Evolutionary conservation across 2,329 filamentous ascomycete genomes (phyloP).

Genomic region (Claviceps sorghi): DNA sequence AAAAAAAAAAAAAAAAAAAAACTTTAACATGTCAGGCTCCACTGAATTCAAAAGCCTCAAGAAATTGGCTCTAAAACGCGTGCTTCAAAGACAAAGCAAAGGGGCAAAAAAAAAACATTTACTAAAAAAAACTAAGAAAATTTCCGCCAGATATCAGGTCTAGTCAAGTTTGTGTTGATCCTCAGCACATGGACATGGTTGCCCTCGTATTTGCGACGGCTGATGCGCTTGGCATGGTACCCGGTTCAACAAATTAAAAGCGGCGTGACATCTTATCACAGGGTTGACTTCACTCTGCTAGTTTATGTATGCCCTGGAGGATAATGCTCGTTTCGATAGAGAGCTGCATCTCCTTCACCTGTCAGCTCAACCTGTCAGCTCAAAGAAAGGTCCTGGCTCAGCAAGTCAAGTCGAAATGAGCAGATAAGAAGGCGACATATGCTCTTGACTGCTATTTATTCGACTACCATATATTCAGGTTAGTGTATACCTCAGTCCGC

Average conservation of each 20-base stretch:
- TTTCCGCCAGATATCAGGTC: background rate
- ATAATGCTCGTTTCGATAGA: background rate
- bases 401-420: background rate
- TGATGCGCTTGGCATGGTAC: background rate
- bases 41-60: background rate
- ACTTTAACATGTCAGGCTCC: background rate
- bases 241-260: background rate
- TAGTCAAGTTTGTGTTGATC: background rate
- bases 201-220: background rate
- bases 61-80: background rate
- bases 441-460: background rate
- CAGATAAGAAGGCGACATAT: background rate
- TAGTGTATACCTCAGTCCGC: background rate
- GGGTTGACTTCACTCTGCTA: background rate
- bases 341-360: background rate
- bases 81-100: background rate
- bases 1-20: too few relatives aligned
- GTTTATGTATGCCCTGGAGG: background rate
- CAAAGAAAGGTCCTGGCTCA: background rate
- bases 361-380: background rate
- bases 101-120: background rate
- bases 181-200: background rate
- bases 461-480: background rate
- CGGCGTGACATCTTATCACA: background rate
- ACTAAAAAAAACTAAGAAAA: too few relatives aligned